These are phyloP conservation scores for Scalesia atractyloides DNA, from an alignment of 129 eudicot genomes.

Conservation along the genomic window DNA sequence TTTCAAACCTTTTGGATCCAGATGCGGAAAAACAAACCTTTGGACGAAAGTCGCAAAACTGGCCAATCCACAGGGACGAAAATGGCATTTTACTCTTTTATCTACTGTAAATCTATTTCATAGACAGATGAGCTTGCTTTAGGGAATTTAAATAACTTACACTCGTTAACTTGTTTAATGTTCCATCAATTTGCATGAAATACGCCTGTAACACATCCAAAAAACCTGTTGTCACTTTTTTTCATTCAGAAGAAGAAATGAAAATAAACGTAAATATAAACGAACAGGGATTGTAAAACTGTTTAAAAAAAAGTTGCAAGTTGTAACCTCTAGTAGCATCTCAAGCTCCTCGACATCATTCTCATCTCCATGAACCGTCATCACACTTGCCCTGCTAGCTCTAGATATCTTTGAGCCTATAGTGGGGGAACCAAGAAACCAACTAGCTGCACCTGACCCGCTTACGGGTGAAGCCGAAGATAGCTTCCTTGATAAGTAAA, in stretches of 20 bases:
- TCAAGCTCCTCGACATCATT: constrained; percentile 97
- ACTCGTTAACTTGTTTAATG: constrained; percentile 75
- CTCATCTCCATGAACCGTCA: constrained; percentile 80
- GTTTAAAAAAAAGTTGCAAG: not conserved
- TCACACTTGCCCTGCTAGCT: constrained; percentile 87
- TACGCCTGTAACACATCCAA: constrained; percentile 67
- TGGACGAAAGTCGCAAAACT: too few relatives aligned
- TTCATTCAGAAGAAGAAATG: not conserved
- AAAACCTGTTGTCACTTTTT: not conserved
- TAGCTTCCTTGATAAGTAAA: constrained; percentile 82
- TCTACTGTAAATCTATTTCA: not conserved
- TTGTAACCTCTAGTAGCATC: constrained; percentile 84
- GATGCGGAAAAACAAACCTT: too few relatives aligned
- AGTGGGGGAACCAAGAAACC: constrained; percentile 77
- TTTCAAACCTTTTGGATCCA: too few relatives aligned
- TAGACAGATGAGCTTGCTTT: not conserved
- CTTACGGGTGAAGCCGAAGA: constrained; percentile 74
- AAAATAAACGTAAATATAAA: not conserved
- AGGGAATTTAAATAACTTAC: constrained; percentile 17
- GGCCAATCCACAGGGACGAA: too few relatives aligned
- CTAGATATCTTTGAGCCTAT: constrained; percentile 86
- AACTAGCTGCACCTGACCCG: constrained; percentile 80
- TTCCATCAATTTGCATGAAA: constrained; percentile 96
- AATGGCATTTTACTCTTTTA: too few relatives aligned
- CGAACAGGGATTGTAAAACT: not conserved